Evolutionary conservation across 129 eudicot genomes (phyloP).

Genomic region (Oenanthe sinensis): DNA sequence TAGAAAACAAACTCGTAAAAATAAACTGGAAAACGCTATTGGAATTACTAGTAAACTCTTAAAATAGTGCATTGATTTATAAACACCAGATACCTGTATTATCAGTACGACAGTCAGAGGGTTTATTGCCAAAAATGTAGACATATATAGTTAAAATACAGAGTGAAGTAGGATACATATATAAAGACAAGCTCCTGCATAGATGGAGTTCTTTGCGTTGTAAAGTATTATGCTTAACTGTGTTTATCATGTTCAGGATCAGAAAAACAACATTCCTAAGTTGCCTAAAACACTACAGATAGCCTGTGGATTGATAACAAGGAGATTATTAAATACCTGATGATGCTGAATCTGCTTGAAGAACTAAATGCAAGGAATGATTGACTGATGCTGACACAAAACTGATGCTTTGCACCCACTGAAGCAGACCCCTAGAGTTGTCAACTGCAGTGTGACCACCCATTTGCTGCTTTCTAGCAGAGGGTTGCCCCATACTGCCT

Average conservation of each 20-base stretch:
- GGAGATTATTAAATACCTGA: constrained; percentile 42
- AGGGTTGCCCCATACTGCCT: constrained; percentile 75
- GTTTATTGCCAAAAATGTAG: background rate
- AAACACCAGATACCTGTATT: background rate
- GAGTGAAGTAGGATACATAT: background rate
- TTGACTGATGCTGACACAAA: constrained; percentile 70
- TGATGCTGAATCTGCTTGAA: constrained; percentile 73
- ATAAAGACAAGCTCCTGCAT: background rate
- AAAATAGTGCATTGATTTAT: background rate
- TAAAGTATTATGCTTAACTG: background rate
- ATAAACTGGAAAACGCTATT: background rate
- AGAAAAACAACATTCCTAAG: background rate
- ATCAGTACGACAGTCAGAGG: background rate
- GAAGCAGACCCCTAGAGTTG: constrained; percentile 80
- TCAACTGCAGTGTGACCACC: constrained; percentile 35
- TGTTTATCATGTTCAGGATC: background rate
- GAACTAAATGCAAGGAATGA: constrained; percentile 72
- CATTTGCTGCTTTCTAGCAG: constrained; percentile 66
- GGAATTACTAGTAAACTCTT: background rate
- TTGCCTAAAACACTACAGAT: constrained; percentile 6
- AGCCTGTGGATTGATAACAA: background rate
- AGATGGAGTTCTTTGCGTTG: background rate
- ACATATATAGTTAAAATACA: background rate
- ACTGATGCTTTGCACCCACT: constrained; percentile 97
- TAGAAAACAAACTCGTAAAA: background rate